Conservation (phyloP, 2,329 filamentous ascomycete genomes). For the Ceratocystis albifundus region DNA sequence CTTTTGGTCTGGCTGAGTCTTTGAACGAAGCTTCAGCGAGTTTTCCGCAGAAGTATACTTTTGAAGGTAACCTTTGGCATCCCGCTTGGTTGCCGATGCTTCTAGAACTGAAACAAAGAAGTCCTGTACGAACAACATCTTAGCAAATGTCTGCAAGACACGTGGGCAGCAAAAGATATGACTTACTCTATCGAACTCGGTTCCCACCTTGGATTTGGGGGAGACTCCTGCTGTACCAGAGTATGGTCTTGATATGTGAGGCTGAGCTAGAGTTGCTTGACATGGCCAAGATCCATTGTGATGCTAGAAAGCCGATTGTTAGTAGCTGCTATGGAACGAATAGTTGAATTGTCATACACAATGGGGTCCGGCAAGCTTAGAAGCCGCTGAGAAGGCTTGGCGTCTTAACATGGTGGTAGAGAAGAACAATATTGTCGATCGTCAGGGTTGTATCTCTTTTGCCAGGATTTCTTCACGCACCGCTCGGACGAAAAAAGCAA, state of each 20-base stretch:
- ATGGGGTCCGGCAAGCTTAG: background rate
- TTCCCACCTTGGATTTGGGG: constrained; percentile 20
- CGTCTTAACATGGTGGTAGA: constrained; percentile 3
- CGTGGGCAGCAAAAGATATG: background rate
- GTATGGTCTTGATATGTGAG: background rate
- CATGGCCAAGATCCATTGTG: background rate
- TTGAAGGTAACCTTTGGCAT: constrained; percentile 82
- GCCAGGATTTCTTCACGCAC: constrained; percentile 7
- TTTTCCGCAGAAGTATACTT: constrained; percentile 48
- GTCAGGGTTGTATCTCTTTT: background rate
- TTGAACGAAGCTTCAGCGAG: constrained; percentile 13
- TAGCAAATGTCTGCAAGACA: background rate
- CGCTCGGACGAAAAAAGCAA: background rate
- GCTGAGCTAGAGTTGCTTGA: background rate
- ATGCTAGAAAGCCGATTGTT: background rate
- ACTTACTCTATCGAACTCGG: constrained; percentile 23
- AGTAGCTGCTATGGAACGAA: background rate
- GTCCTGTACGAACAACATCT: constrained; percentile 43
- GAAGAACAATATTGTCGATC: background rate
- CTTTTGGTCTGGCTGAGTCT: constrained; percentile 8
- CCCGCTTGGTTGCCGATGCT: constrained; percentile 81
- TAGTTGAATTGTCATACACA: background rate
- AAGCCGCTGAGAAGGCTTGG: background rate
- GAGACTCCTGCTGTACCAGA: constrained; percentile 23
- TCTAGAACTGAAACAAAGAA: constrained; percentile 78